phyloP scores from a whole-genome alignment of 2,329 filamentous ascomycete species.

The Beauveria varroae region DNA sequence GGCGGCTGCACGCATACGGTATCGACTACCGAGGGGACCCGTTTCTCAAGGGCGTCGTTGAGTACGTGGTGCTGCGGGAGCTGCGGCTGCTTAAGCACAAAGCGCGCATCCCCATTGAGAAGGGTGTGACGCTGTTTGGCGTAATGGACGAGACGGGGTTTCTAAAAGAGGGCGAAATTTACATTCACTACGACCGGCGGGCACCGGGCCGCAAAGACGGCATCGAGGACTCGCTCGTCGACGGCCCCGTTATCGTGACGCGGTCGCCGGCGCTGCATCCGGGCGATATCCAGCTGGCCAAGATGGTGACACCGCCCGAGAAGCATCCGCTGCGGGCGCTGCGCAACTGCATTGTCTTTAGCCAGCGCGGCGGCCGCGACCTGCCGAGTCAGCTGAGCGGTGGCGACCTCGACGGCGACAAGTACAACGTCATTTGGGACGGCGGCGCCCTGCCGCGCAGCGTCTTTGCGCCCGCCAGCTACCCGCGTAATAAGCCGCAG shows the following conservation, averaged over 20 bases:
- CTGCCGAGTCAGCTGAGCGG: conserved; percentile 72
- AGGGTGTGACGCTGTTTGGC: conserved; percentile 72
- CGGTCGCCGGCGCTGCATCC: conserved; percentile 77
- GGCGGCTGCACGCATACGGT: conserved; percentile 46
- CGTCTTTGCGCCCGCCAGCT: conserved; percentile 57
- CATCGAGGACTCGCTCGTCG: conserved; percentile 22
- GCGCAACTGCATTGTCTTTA: conserved; percentile 73
- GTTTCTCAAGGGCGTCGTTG: conserved; percentile 64
- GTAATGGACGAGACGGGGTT: conserved; percentile 75
- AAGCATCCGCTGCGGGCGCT: conserved; percentile 54
- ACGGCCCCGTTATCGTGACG: conserved; percentile 54
- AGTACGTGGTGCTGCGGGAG: conserved; percentile 62
- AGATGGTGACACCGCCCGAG: conserved; percentile 51
- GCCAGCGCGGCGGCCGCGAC: conserved; percentile 61
- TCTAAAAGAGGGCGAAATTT: conserved; percentile 61
- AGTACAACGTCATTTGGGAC: conserved; percentile 77
- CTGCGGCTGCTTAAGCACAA: conserved; percentile 72
- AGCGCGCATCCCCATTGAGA: conserved; percentile 61
- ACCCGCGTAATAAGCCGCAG: conserved; percentile 48
- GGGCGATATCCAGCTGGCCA: conserved; percentile 65
- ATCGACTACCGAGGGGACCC: conserved; percentile 59
- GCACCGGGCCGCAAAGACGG: conserved; percentile 17
- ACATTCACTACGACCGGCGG: conserved; percentile 47
- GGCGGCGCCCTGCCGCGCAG: conserved; percentile 32
- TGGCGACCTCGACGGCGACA: conserved; percentile 77